phyloP scores from a whole-genome alignment of 768 basidiomycete species.

The Clavulina sp. region DNA sequence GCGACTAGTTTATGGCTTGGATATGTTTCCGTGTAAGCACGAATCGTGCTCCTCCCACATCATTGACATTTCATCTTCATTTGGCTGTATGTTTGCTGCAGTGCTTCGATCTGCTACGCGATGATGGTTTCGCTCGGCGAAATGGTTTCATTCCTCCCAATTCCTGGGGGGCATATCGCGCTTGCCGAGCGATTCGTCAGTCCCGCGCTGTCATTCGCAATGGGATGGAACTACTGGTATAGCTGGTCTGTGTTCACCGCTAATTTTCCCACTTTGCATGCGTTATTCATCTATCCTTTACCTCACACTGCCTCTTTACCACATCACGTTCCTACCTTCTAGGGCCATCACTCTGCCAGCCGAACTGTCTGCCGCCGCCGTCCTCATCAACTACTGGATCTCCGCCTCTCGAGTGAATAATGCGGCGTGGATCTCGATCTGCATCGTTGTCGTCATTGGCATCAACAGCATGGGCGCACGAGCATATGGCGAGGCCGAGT shows the following conservation, averaged over 20 bases:
- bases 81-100: no score
- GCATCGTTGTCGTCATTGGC: slow-evolving; percentile 50
- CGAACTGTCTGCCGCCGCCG: slow-evolving; percentile 21
- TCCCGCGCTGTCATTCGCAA: slow-evolving; percentile 41
- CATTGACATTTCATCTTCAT: no score
- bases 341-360: slow-evolving; percentile 17
- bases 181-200: slow-evolving; percentile 70
- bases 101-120: slow-evolving; percentile 29
- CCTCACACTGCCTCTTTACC: background rate
- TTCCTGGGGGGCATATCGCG: slow-evolving; percentile 36
- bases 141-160: slow-evolving; percentile 61
- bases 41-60: slow-evolving; percentile 1
- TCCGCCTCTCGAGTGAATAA: slow-evolving; percentile 21
- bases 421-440: slow-evolving; percentile 67
- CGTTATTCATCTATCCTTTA: background rate
- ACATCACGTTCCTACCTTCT: slow-evolving; percentile 16
- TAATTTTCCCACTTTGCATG: background rate
- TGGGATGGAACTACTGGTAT: slow-evolving; percentile 19
- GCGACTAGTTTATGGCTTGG: slow-evolving; percentile 1
- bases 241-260: slow-evolving; percentile 14
- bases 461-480: slow-evolving; percentile 38
- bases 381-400: slow-evolving; percentile 64
- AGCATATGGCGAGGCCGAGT: slow-evolving; percentile 40
- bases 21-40: slow-evolving; percentile 10
- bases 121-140: slow-evolving; percentile 34